phyloP scores from a whole-genome alignment of 1,284 basidiomycete species.

The Sutorius eximius region DNA sequence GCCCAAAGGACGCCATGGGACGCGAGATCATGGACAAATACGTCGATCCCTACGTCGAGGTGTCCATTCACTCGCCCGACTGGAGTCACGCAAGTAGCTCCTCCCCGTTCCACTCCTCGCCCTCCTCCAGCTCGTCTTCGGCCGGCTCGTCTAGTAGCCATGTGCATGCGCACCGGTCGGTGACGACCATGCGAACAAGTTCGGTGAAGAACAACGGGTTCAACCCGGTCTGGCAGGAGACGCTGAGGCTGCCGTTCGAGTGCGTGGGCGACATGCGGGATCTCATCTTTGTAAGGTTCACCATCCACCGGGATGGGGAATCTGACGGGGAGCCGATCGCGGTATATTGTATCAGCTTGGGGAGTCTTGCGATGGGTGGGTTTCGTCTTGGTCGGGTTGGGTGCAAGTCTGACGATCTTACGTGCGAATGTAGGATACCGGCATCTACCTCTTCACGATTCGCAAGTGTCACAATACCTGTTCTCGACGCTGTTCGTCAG shows the following conservation, averaged over 20 bases:
- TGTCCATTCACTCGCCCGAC: slow-evolving; percentile 75
- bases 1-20: slow-evolving; percentile 64
- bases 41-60: slow-evolving; percentile 77
- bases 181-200: slow-evolving; percentile 56
- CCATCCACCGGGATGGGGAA: slow-evolving; percentile 64
- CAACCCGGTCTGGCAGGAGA: slow-evolving; percentile 86
- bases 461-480: slow-evolving; percentile 77
- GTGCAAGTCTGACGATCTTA: neutral
- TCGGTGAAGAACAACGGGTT: slow-evolving; percentile 83
- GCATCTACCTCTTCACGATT: slow-evolving; percentile 83
- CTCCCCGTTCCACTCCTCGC: slow-evolving; percentile 19
- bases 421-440: slow-evolving; percentile 63
- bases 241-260: slow-evolving; percentile 68
- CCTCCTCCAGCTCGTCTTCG: neutral
- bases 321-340: slow-evolving; percentile 67
- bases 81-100: slow-evolving; percentile 43
- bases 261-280: slow-evolving; percentile 77
- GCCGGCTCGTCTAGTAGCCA: neutral
- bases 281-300: slow-evolving; percentile 80
- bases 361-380: slow-evolving; percentile 70
- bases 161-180: slow-evolving; percentile 31
- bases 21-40: slow-evolving; percentile 61
- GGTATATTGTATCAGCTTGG: slow-evolving; percentile 67
- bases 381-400: slow-evolving; percentile 11
- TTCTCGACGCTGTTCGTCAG: slow-evolving; percentile 87